phyloP scores from a whole-genome alignment of 306 rosid species.

The Vigna reflexopilosa region DNA sequence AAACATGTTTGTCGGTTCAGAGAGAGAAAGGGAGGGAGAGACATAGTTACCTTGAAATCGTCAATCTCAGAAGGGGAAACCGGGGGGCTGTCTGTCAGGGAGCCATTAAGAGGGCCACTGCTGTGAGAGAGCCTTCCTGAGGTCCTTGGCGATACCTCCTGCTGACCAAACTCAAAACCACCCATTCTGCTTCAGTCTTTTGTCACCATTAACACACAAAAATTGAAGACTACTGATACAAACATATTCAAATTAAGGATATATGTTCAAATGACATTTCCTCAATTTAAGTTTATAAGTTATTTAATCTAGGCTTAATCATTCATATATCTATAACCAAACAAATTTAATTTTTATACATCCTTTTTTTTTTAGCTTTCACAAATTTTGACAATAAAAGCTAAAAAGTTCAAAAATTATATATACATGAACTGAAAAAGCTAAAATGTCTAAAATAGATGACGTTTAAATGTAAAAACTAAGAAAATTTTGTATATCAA shows the following conservation, averaged over 20 bases:
- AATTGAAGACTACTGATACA: not conserved
- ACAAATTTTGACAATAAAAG: too few species aligned
- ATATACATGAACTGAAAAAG: too few species aligned
- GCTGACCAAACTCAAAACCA: conserved; percentile 54
- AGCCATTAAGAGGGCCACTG: conserved; percentile 96
- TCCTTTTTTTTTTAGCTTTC: too few species aligned
- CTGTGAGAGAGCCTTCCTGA: conserved; percentile 94
- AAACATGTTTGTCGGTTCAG: conserved; percentile 28
- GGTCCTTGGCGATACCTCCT: conserved; percentile 92
- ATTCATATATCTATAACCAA: too few species aligned
- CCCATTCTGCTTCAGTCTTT: not conserved
- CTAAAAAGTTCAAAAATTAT: too few species aligned
- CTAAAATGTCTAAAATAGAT: too few species aligned
- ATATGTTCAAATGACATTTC: too few species aligned
- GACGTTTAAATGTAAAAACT: too few species aligned
- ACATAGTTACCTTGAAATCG: conserved; percentile 72
- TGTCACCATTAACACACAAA: not conserved
- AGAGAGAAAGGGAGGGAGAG: conserved; percentile 33
- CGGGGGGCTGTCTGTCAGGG: conserved; percentile 92
- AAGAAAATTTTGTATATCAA: too few species aligned
- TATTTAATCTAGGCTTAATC: too few species aligned
- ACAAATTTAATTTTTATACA: too few species aligned
- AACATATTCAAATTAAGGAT: not conserved
- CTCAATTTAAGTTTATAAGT: too few species aligned
- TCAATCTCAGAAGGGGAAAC: conserved; percentile 87